Percentiles rank a stretch among this genome's conserved stretches.
phyloP scores from a whole-genome alignment of 805 yeast genomes.

The Wickerhamomyces bovis region DNA sequence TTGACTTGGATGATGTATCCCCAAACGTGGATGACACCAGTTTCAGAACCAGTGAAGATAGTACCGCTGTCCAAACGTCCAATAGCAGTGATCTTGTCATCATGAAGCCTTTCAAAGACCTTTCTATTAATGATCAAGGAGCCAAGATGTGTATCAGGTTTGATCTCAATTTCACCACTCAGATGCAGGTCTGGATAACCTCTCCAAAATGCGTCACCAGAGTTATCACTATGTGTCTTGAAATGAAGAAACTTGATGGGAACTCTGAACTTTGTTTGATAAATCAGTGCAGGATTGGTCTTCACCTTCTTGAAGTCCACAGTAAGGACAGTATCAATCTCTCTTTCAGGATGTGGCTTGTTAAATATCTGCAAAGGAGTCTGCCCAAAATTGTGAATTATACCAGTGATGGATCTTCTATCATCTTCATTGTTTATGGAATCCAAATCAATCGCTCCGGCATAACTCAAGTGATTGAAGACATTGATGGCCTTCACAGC shows the following conservation, averaged over 20 bases:
- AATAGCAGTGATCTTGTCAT: slow-evolving; percentile 24
- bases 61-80: slow-evolving; percentile 20
- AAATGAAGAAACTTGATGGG: slow-evolving; percentile 42
- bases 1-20: slow-evolving; percentile 18
- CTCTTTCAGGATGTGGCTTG: slow-evolving; percentile 57
- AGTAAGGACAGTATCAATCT: slow-evolving; percentile 31
- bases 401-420: slow-evolving; percentile 70
- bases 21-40: slow-evolving; percentile 61
- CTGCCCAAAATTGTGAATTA: slow-evolving; percentile 89
- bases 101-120: slow-evolving; percentile 27
- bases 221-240: slow-evolving; percentile 31
- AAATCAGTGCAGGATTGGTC: slow-evolving; percentile 32
- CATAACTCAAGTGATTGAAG: slow-evolving; percentile 78
- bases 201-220: slow-evolving; percentile 38
- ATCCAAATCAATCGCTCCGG: slow-evolving; percentile 77
- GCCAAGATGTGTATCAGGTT: slow-evolving; percentile 17
- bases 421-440: slow-evolving; percentile 68
- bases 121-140: slow-evolving; percentile 21
- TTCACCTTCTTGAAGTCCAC: slow-evolving; percentile 28
- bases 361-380: slow-evolving; percentile 72
- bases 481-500: slow-evolving; percentile 69
- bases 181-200: slow-evolving; percentile 35
- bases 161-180: slow-evolving; percentile 22
- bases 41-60: slow-evolving; percentile 37
- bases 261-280: slow-evolving; percentile 35